A percentile compares a stretch with the other conserved stretches of the same genome.
phyloP scores from a whole-genome alignment of 208 protist species.

The Leishmania arabica region DNA sequence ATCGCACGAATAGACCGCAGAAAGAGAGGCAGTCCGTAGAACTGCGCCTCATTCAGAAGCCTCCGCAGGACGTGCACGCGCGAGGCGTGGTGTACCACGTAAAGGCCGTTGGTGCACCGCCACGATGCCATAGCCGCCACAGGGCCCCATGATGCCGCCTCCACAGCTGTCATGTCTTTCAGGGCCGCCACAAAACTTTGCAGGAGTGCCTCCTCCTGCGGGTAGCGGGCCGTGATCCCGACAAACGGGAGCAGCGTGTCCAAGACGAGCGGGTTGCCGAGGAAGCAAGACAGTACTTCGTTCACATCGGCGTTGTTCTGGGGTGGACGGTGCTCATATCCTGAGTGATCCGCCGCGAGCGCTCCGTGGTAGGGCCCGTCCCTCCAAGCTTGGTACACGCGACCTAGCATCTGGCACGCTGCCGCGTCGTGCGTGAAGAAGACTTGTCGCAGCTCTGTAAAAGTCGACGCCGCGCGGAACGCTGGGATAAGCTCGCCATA shows the following conservation, averaged over 20 bases:
- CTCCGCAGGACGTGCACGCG: slow-evolving; percentile 38
- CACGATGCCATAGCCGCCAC: slow-evolving; percentile 42
- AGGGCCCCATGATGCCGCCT: slow-evolving; percentile 57
- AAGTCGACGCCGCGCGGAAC: slow-evolving; percentile 33
- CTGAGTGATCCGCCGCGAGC: neutral
- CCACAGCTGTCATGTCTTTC: slow-evolving; percentile 21
- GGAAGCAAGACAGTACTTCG: slow-evolving; percentile 21
- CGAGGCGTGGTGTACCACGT: slow-evolving; percentile 50
- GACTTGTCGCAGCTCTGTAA: slow-evolving; percentile 23
- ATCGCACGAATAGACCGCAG: slow-evolving; percentile 74
- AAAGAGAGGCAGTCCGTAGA: slow-evolving; percentile 87
- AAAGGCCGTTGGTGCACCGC: slow-evolving; percentile 57
- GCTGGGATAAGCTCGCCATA: slow-evolving; percentile 38
- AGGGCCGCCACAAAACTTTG: slow-evolving; percentile 33
- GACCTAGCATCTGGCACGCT: slow-evolving; percentile 13
- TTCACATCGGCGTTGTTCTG: neutral
- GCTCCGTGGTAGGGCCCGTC: neutral
- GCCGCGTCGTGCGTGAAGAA: slow-evolving; percentile 35
- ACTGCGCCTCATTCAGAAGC: slow-evolving; percentile 58
- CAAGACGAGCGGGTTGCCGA: slow-evolving; percentile 14
- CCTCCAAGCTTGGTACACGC: slow-evolving; percentile 9
- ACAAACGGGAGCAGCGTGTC: slow-evolving; percentile 50
- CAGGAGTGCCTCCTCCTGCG: slow-evolving; percentile 53
- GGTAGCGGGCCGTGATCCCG: slow-evolving; percentile 40
- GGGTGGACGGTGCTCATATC: neutral